Base-by-base conservation (phyloP, 805 yeast genomes). In the Candida corydali region DNA sequence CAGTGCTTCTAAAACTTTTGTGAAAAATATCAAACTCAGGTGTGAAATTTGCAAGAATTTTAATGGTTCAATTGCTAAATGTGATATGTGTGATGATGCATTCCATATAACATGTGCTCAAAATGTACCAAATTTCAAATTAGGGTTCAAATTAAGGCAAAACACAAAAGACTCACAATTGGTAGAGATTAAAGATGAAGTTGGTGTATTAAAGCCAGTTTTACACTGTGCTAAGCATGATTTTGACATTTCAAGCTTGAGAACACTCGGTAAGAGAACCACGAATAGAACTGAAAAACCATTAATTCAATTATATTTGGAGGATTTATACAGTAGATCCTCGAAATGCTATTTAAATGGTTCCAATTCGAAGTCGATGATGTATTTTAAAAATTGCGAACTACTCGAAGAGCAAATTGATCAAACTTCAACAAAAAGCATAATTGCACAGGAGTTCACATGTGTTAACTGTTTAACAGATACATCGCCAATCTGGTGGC, bases 31-130 rank as follows among this genome's bases (percentile, higher is more conserved):
- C 15, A 46, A 56, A 22, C 42, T 41, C 5, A 41, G 46, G 3
- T 80, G 88, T 56, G 54, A 57, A 1, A 57, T 72, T 1, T 75
- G 84, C 43, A 55, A 60, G 7, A 49, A 60, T 8, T 41, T 36
- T 3, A 75, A 76, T 34, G 87, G 87, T 2, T 69, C 76, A 0
- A 51, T 78, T 31, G 47, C 65, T 1, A 47, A 45, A 10, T 80
- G 88, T 52, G 61, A 59, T 11, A 38, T 59, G 11, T 80, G 85
- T 49, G 52, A 48, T 32, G 38, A 46, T 10, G 37, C 40, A 15
- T 56, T 40, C 40, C 86, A 80, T 55, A 63, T 74, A 1, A 80
- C 80, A 0, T 82, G 87, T 63, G 80, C 80, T 10, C 75, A 73
- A 39, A 72, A 70, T 37, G 51, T 64, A 5, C 52, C 62, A 0